phyloP scores from a whole-genome alignment of 768 basidiomycete species.

The Russula sp. region DNA sequence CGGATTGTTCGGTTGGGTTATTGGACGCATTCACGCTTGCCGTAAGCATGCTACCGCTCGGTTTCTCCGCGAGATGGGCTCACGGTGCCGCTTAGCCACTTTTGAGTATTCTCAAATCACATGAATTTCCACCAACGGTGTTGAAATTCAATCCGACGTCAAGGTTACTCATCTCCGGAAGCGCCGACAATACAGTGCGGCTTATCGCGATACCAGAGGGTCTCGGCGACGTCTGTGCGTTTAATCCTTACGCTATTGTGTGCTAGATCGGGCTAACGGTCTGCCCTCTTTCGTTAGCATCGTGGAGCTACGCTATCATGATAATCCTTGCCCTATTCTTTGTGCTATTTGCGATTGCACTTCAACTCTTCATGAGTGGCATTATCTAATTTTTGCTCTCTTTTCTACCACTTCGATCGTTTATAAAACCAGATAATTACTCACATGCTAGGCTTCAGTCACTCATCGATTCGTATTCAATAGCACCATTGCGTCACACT shows the following conservation, averaged over 20 bases:
- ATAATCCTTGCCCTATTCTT: constrained; percentile 38
- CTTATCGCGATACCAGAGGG: constrained; percentile 64
- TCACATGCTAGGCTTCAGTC: not conserved
- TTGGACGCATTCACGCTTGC: constrained; percentile 71
- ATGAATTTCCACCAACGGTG: constrained; percentile 90
- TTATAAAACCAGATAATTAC: not conserved
- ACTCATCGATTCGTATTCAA: not conserved
- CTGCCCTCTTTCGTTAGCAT: constrained; percentile 27
- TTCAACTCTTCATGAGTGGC: constrained; percentile 28
- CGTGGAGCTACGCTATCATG: constrained; percentile 28
- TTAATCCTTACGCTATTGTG: not conserved
- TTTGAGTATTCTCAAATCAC: constrained; percentile 82
- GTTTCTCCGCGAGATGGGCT: not conserved
- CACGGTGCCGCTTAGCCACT: constrained; percentile 50
- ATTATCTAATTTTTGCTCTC: not conserved
- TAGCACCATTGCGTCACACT: not conserved
- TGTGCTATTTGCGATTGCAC: constrained; percentile 36
- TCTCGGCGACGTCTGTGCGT: constrained; percentile 30
- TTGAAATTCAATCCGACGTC: constrained; percentile 82
- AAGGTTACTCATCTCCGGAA: constrained; percentile 77
- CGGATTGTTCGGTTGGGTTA: constrained; percentile 79
- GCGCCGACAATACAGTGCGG: constrained; percentile 83
- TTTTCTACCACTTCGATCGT: not conserved
- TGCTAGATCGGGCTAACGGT: not conserved
- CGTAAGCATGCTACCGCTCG: constrained; percentile 34